phyloP scores from a whole-genome alignment of 2,329 filamentous ascomycete species.

The Juglanconis sp. region DNA sequence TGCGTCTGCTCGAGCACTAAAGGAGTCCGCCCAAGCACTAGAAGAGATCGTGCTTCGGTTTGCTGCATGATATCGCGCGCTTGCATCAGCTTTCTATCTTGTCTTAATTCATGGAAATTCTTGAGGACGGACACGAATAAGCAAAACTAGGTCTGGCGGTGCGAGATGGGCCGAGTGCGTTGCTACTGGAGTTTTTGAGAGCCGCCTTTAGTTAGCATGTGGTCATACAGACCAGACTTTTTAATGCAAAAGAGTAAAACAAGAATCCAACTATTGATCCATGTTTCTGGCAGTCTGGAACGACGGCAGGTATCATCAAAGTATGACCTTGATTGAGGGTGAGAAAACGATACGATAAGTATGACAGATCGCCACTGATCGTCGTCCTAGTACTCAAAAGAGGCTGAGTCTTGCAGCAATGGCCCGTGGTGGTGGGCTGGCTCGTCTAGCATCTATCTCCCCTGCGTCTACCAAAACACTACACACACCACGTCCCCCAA shows the following conservation, averaged over 20 bases:
- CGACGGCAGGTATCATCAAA: no score
- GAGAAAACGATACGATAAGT: no score
- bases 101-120: neutral
- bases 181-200: constrained; percentile 4
- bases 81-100: constrained; percentile 3
- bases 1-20: constrained; percentile 70
- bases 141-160: neutral
- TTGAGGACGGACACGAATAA: neutral
- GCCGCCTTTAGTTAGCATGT: constrained; percentile 8
- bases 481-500: neutral
- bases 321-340: no score
- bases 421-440: no score
- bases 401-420: no score
- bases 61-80: constrained; percentile 3
- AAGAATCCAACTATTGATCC: neutral
- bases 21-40: neutral
- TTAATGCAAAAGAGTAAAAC: constrained; percentile 17
- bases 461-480: no score
- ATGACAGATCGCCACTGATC: no score
- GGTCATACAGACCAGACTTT: constrained; percentile 13
- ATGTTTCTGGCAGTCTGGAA: no score
- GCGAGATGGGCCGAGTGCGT: neutral
- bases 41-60: neutral
- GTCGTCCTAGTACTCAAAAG: no score
- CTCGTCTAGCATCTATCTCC: no score